A percentile compares a stretch with the other conserved stretches of the same genome.
Evolutionary conservation across 2,329 filamentous ascomycete species (phyloP).

Genomic region (Camillea tinctor): DNA sequence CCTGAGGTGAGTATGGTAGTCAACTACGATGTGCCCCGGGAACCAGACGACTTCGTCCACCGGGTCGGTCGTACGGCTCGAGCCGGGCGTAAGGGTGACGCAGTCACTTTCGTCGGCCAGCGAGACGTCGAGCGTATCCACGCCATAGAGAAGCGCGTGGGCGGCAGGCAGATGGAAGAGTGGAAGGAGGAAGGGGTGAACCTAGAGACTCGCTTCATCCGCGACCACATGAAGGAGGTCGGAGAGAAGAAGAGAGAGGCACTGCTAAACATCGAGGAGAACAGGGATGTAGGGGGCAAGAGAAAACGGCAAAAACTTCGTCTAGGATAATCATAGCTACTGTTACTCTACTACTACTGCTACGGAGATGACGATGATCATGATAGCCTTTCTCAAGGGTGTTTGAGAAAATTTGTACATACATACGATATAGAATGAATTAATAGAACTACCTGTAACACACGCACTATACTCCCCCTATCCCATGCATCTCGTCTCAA

Average conservation of each 20-base stretch:
- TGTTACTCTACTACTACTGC: too few relatives aligned
- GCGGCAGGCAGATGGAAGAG: constrained; percentile 71
- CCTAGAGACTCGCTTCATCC: constrained; percentile 83
- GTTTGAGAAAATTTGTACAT: background rate
- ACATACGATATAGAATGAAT: background rate
- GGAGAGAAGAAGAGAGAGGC: constrained; percentile 96
- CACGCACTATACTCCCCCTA: background rate
- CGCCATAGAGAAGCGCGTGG: constrained; percentile 80
- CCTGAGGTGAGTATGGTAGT: constrained; percentile 86
- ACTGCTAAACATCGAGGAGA: constrained; percentile 85
- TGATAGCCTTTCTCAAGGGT: background rate
- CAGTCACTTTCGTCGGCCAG: constrained; percentile 88
- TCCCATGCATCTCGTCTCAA: background rate
- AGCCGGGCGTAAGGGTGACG: constrained; percentile 79
- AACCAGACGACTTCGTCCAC: constrained; percentile 97
- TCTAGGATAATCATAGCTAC: constrained; percentile 16
- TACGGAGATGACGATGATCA: too few relatives aligned
- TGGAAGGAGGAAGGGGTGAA: constrained; percentile 92
- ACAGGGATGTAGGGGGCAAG: constrained; percentile 88
- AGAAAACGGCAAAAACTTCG: constrained; percentile 61
- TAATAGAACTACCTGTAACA: background rate
- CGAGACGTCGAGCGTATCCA: constrained; percentile 88
- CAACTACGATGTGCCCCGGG: constrained; percentile 95
- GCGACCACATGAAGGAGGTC: constrained; percentile 83
- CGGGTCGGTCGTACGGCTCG: constrained; percentile 92